Percentiles rank a stretch among this genome's conserved stretches.
Evolutionary conservation across 176 grass and related monocot species (phyloP).

Genomic region (Eleusine indica): DNA sequence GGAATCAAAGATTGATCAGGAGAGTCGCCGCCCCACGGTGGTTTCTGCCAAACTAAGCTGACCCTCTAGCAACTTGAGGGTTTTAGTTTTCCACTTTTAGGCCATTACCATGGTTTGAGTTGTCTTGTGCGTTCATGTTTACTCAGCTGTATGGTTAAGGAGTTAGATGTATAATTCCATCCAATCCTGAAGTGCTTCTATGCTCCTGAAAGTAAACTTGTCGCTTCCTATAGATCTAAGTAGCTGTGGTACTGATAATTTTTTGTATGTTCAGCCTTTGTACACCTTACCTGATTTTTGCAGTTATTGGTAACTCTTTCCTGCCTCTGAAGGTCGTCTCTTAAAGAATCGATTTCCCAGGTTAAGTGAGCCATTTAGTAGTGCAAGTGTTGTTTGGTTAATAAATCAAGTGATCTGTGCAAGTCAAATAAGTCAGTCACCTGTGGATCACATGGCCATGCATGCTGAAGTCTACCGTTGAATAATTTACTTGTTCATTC

Average conservation of each 20-base stretch:
- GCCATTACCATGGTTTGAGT: neutral
- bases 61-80: conserved; percentile 7
- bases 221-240: neutral
- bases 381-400: conserved; percentile 17
- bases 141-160: neutral
- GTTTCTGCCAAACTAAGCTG: conserved; percentile 11
- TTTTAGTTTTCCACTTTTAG: neutral
- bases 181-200: neutral
- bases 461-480: neutral
- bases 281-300: no score
- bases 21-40: conserved; percentile 4
- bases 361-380: conserved; percentile 7
- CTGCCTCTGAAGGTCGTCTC: neutral
- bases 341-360: conserved; percentile 15
- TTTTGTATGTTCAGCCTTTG: no score
- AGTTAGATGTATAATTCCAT: no score
- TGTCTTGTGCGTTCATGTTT: neutral
- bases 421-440: conserved; percentile 22
- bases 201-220: neutral
- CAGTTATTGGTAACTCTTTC: no score
- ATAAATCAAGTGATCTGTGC: neutral
- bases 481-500: neutral
- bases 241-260: neutral
- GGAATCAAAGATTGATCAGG: conserved; percentile 7
- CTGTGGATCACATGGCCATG: neutral